Conservation (phyloP, 2,329 filamentous ascomycete genomes). For the Bisporella sp. region DNA sequence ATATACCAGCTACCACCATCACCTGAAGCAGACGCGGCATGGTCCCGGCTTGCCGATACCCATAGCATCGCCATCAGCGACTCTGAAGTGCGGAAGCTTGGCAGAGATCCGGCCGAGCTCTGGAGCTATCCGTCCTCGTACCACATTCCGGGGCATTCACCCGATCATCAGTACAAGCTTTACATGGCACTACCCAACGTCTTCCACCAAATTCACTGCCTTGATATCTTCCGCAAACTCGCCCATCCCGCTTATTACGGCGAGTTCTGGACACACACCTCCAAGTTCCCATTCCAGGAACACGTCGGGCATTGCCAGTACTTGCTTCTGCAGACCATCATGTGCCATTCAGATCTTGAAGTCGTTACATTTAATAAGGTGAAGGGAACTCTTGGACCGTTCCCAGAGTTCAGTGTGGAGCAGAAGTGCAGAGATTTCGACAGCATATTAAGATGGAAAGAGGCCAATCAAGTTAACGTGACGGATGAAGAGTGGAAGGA, state of each 20-base stretch:
- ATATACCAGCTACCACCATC: no score
- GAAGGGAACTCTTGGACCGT: slow-evolving; percentile 24
- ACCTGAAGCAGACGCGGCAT: not conserved
- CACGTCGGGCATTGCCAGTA: slow-evolving; percentile 8
- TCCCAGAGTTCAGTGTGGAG: slow-evolving; percentile 27
- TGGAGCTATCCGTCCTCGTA: not conserved
- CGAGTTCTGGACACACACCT: not conserved
- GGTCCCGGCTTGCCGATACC: not conserved
- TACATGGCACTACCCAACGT: not conserved
- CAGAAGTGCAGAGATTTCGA: slow-evolving; percentile 28
- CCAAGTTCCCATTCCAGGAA: not conserved
- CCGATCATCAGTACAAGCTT: no score
- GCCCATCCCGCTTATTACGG: not conserved
- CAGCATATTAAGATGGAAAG: slow-evolving; percentile 7
- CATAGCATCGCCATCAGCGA: not conserved
- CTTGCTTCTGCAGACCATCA: slow-evolving; percentile 8
- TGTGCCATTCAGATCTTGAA: slow-evolving; percentile 26
- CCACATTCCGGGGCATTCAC: not conserved
- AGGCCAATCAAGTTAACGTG: no score
- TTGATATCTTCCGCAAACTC: not conserved
- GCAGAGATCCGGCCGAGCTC: not conserved
- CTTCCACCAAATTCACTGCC: slow-evolving; percentile 2
- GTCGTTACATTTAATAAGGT: slow-evolving; percentile 29
- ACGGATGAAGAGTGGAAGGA: no score
- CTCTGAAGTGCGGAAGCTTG: not conserved